Percentiles rank a stretch among this genome's conserved stretches.
phyloP scores from a whole-genome alignment of 768 basidiomycete species.

The Tylopilus rubrobrunneus region DNA sequence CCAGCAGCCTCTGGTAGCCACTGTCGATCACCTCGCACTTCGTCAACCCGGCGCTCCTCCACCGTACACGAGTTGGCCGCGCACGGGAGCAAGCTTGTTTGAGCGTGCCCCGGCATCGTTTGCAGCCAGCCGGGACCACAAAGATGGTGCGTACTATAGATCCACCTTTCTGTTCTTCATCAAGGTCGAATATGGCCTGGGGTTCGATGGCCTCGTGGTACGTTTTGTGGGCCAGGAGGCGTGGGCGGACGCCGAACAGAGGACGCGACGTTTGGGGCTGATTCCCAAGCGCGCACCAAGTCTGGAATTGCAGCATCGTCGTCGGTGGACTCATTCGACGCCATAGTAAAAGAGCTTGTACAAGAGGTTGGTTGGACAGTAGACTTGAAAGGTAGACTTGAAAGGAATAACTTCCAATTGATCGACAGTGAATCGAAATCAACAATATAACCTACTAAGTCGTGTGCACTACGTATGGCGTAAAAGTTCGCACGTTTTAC shows the following conservation, averaged over 20 bases:
- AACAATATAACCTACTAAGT: too few relatives aligned
- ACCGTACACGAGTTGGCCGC: conserved; percentile 24
- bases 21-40: not conserved
- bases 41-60: not conserved
- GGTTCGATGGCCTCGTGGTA: conserved; percentile 23
- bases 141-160: conserved; percentile 11
- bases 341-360: too few relatives aligned
- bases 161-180: conserved; percentile 7
- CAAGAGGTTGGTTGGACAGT: too few relatives aligned
- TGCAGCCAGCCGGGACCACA: conserved; percentile 23
- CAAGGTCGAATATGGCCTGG: conserved; percentile 26
- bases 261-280: not conserved
- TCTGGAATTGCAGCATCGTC: conserved; percentile 4
- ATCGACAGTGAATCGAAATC: too few relatives aligned
- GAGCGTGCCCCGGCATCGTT: conserved; percentile 3
- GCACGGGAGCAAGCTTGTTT: conserved; percentile 25
- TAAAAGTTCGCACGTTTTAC: too few relatives aligned
- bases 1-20: conserved; percentile 25
- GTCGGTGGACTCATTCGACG: not conserved
- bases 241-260: conserved; percentile 27
- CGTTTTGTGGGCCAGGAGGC: conserved; percentile 6
- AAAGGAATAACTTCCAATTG: too few relatives aligned
- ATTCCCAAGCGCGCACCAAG: conserved; percentile 22
- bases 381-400: too few relatives aligned
- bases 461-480: too few relatives aligned